phyloP scores from a whole-genome alignment of 495 filamentous ascomycete species.

The Daldinia concentrica region DNA sequence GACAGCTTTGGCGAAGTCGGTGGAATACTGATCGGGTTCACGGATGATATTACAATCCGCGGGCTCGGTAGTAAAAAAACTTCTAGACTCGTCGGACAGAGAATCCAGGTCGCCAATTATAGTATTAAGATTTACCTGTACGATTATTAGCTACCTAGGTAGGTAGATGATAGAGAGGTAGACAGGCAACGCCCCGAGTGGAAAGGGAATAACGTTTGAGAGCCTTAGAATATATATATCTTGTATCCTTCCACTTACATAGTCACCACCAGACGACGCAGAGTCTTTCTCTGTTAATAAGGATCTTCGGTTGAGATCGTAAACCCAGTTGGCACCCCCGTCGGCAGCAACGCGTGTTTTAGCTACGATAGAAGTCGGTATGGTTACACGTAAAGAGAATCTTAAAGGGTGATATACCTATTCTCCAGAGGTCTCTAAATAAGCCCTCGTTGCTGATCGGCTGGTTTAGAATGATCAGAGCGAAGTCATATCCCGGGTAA shows the following conservation, averaged over 20 bases:
- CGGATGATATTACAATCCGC: conserved; percentile 64
- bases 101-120: conserved; percentile 95
- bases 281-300: not conserved
- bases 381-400: not conserved
- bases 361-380: conserved; percentile 53
- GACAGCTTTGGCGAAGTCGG: conserved; percentile 75
- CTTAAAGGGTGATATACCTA: conserved; percentile 57
- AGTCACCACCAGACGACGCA: not conserved
- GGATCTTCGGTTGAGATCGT: conserved; percentile 59
- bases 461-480: conserved; percentile 76
- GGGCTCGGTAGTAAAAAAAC: conserved; percentile 66
- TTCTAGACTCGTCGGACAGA: conserved; percentile 62
- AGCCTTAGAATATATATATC: not conserved
- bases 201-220: no score
- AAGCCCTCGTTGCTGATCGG: conserved; percentile 65
- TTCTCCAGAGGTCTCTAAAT: conserved; percentile 63
- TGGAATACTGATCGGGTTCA: conserved; percentile 82
- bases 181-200: not conserved
- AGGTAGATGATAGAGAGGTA: no score
- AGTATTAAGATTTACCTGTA: conserved; percentile 64
- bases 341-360: conserved; percentile 78
- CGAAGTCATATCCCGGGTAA: conserved; percentile 53
- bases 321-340: conserved; percentile 86
- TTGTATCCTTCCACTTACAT: not conserved
- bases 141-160: conserved; percentile 29